Percentiles rank a stretch among this genome's conserved stretches.
phyloP scores from a whole-genome alignment of 2,329 filamentous ascomycete genomes.

The Thelonectria blattea region DNA sequence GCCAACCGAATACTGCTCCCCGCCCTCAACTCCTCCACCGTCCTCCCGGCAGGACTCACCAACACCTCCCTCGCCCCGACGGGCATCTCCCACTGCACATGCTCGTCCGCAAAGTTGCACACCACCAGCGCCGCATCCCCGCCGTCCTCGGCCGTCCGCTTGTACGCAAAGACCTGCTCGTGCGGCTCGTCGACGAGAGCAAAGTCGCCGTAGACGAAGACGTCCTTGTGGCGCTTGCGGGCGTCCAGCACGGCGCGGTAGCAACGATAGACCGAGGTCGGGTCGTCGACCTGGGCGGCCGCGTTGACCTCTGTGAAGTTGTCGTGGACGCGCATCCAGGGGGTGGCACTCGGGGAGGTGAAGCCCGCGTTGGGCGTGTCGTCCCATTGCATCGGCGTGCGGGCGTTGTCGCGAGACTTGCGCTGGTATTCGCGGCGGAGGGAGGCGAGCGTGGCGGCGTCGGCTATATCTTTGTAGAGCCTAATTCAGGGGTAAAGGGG shows the following conservation, averaged over 20 bases:
- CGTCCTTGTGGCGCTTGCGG: conserved; percentile 64
- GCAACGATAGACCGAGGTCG: conserved; percentile 62
- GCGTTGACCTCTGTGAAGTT: conserved; percentile 69
- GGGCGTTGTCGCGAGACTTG: conserved; percentile 71
- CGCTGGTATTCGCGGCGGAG: conserved; percentile 56
- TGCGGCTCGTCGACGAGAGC: conserved; percentile 46
- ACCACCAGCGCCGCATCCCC: conserved; percentile 45
- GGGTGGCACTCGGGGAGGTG: conserved; percentile 54
- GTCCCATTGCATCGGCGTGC: conserved; percentile 77
- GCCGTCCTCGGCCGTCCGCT: conserved; percentile 41
- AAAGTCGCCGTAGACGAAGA: conserved; percentile 70
- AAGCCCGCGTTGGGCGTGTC: conserved; percentile 67
- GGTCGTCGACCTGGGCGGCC: conserved; percentile 54
- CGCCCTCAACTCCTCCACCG: conserved; percentile 34
- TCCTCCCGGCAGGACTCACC: conserved; percentile 42
- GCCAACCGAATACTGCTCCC: conserved; percentile 42
- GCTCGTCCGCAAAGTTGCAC: conserved; percentile 47
- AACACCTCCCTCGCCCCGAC: conserved; percentile 42
- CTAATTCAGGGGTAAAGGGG: conserved; percentile 29
- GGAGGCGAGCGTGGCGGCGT: conserved; percentile 46
- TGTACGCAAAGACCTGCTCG: conserved; percentile 48
- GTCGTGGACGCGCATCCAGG: conserved; percentile 76
- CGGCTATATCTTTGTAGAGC: conserved; percentile 46
- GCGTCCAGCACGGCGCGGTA: conserved; percentile 65
- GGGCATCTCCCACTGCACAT: conserved; percentile 41